These are phyloP conservation scores for Xylariaceae sp. DNA, from an alignment of 2,329 filamentous ascomycete genomes.

Conservation along the genomic window DNA sequence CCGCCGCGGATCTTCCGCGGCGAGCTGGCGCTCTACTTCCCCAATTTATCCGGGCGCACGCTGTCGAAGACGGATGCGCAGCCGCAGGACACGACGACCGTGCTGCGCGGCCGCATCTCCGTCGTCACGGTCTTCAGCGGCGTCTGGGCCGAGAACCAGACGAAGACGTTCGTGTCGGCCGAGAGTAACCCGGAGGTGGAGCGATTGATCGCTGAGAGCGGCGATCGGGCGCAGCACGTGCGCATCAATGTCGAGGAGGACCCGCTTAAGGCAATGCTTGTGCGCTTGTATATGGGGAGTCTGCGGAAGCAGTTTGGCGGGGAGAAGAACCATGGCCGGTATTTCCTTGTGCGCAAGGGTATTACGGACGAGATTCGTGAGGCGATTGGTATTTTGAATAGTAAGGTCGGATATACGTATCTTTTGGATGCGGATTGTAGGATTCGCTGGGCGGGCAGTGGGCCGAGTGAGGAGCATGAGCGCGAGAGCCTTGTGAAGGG, in stretches of 20 bases:
- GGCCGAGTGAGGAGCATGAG: slow-evolving; percentile 60
- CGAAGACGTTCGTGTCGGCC: slow-evolving; percentile 61
- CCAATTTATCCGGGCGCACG: slow-evolving; percentile 80
- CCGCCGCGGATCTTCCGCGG: slow-evolving; percentile 78
- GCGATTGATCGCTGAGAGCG: slow-evolving; percentile 50
- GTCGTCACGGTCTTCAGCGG: slow-evolving; percentile 78
- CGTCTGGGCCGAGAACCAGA: slow-evolving; percentile 80
- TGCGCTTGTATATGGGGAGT: slow-evolving; percentile 51
- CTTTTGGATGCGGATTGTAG: slow-evolving; percentile 80
- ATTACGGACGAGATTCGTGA: slow-evolving; percentile 58
- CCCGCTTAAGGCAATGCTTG: slow-evolving; percentile 55
- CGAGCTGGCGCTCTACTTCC: slow-evolving; percentile 84
- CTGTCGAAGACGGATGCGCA: slow-evolving; percentile 53
- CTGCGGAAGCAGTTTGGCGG: slow-evolving; percentile 46
- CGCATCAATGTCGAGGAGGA: slow-evolving; percentile 88
- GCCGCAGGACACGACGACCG: slow-evolving; percentile 65
- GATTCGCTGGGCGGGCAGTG: slow-evolving; percentile 92
- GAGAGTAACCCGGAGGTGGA: slow-evolving; percentile 65
- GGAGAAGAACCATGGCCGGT: slow-evolving; percentile 51
- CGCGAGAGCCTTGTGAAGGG: slow-evolving; percentile 61
- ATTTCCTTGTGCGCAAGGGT: slow-evolving; percentile 56
- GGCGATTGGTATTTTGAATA: slow-evolving; percentile 69
- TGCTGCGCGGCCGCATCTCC: slow-evolving; percentile 67
- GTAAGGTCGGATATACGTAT: slow-evolving; percentile 90
- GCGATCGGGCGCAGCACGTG: slow-evolving; percentile 64